These are phyloP conservation scores for Grammothele lineata DNA, from an alignment of 768 basidiomycete species.

Conservation along the genomic window DNA sequence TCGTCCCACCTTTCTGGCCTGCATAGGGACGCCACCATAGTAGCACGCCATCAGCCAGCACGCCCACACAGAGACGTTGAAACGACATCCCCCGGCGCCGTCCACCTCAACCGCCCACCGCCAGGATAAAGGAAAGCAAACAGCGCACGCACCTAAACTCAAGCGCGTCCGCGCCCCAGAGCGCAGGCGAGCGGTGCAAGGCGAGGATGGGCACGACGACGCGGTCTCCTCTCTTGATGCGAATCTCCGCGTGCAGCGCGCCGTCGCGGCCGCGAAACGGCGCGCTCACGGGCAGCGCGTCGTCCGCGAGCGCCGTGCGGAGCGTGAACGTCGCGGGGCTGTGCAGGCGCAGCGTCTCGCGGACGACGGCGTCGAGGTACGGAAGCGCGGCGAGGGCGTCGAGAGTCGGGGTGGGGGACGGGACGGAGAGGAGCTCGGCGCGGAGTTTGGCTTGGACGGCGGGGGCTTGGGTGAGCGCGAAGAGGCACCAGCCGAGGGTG, in stretches of 20 bases:
- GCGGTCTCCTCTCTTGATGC: too few species aligned
- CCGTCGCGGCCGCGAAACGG: too few species aligned
- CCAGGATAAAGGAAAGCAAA: background rate
- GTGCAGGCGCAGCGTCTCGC: slow-evolving; percentile 29
- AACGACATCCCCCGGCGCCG: too few species aligned
- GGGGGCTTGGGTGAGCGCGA: slow-evolving; percentile 33
- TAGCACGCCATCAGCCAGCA: too few species aligned
- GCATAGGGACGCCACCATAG: too few species aligned
- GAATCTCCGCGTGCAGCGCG: too few species aligned
- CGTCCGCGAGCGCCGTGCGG: too few species aligned
- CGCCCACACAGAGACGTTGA: too few species aligned
- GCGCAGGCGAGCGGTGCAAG: background rate
- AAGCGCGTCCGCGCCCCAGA: background rate
- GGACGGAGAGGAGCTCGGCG: slow-evolving; percentile 34
- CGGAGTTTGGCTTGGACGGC: slow-evolving; percentile 33
- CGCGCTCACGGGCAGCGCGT: too few species aligned
- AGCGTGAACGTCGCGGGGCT: slow-evolving; percentile 6
- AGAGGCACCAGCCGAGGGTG: slow-evolving; percentile 31
- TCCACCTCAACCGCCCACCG: background rate
- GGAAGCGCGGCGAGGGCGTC: slow-evolving; percentile 60
- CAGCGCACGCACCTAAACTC: background rate
- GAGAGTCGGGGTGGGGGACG: slow-evolving; percentile 50
- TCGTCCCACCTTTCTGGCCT: slow-evolving; percentile 32
- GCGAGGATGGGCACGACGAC: background rate
- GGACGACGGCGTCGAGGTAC: slow-evolving; percentile 48